phyloP scores from a whole-genome alignment of 306 rosid genomes.

The Astragalus glycyphyllos region DNA sequence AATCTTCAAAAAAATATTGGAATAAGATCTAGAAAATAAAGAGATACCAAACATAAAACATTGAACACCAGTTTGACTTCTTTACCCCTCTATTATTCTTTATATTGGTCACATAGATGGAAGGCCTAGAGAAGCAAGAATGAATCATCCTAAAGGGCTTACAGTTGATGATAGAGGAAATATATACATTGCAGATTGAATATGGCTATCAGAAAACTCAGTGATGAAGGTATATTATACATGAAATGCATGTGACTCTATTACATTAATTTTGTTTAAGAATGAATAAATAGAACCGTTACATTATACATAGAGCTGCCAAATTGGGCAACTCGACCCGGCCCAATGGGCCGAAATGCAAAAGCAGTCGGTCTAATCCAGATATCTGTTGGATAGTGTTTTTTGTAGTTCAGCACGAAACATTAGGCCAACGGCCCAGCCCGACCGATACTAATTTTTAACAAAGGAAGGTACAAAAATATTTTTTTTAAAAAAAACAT shows the following conservation, averaged over 20 bases:
- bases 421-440: too few species aligned
- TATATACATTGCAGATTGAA: constrained; percentile 92
- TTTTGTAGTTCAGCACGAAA: too few species aligned
- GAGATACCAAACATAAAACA: background rate
- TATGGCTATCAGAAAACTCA: constrained; percentile 95
- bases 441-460: too few species aligned
- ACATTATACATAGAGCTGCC: too few species aligned
- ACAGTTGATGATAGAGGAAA: constrained; percentile 85
- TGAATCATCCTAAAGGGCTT: constrained; percentile 93
- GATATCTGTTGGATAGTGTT: too few species aligned
- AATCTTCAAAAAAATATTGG: constrained; percentile 10
- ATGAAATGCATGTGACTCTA: background rate
- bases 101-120: constrained; percentile 90
- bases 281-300: too few species aligned
- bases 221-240: constrained; percentile 66
- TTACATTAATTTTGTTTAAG: too few species aligned
- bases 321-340: too few species aligned
- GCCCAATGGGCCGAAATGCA: too few species aligned
- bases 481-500: too few species aligned
- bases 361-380: too few species aligned
- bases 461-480: too few species aligned
- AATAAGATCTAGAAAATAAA: constrained; percentile 29
- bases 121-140: constrained; percentile 85
- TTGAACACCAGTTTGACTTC: constrained; percentile 34
- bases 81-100: constrained; percentile 42